These are phyloP conservation scores for Tolypocladium endophyticum DNA, from an alignment of 2,329 filamentous ascomycete species.

Conservation along the genomic window DNA sequence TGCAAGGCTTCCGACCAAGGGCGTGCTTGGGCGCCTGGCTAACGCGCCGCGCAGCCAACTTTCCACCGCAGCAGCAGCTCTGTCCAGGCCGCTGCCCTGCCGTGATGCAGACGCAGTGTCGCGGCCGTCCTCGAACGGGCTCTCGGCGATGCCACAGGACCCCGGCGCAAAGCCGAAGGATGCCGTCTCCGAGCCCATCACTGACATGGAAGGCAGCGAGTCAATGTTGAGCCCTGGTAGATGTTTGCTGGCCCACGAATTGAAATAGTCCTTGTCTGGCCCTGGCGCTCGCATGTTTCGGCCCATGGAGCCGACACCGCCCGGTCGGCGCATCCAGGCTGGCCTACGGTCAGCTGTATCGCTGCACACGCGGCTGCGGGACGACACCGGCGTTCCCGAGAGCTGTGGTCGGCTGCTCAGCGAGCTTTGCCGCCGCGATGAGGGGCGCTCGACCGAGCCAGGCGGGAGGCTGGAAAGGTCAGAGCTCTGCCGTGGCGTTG, in stretches of 20 bases:
- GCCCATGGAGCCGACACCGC: conserved; percentile 76
- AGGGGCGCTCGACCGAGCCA: conserved; percentile 20
- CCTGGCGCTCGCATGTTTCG: conserved; percentile 63
- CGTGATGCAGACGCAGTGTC: conserved; percentile 29
- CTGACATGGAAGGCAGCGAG: conserved; percentile 53
- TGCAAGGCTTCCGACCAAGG: conserved; percentile 28
- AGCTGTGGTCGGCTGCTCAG: conserved; percentile 24
- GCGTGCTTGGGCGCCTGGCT: conserved; percentile 46
- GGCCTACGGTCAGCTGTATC: conserved; percentile 30
- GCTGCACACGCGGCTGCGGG: conserved; percentile 26
- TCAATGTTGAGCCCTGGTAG: conserved; percentile 69
- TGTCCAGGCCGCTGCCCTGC: conserved; percentile 55
- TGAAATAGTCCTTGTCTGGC: conserved; percentile 74
- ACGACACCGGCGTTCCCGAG: conserved; percentile 21
- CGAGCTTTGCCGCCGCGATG: conserved; percentile 32
- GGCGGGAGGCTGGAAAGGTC: conserved; percentile 42
- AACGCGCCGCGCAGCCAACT: conserved; percentile 83
- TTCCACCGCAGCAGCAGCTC: conserved; percentile 79
- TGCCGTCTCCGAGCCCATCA: conserved; percentile 50
- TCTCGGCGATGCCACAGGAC: conserved; percentile 37
- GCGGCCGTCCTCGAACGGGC: conserved; percentile 37
- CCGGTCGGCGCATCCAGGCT: conserved; percentile 68
- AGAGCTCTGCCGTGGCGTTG: conserved; percentile 57
- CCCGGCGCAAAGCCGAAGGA: conserved; percentile 41
- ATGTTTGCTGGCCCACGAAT: conserved; percentile 74